phyloP scores from a whole-genome alignment of 805 yeast species.

The Metschnikowia henanensis region DNA sequence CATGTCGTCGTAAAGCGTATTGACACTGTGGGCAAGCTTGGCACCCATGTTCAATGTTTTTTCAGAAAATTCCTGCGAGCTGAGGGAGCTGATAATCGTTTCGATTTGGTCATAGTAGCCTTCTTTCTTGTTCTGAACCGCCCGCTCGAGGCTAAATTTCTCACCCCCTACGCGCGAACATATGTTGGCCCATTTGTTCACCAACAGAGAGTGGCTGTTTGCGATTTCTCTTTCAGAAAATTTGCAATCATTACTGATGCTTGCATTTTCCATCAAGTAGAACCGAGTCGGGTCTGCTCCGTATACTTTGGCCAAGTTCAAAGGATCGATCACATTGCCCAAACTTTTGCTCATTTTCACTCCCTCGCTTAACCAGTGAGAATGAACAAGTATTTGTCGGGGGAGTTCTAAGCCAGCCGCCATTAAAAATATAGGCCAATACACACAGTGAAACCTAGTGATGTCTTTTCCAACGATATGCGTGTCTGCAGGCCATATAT shows the following conservation, averaged over 20 bases:
- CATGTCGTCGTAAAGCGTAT: constrained; percentile 29
- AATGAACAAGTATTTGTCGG: constrained; percentile 76
- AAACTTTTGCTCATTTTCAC: constrained; percentile 90
- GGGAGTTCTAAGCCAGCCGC: constrained; percentile 80
- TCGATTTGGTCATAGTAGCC: constrained; percentile 27
- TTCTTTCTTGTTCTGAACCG: constrained; percentile 29
- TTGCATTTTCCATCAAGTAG: constrained; percentile 74
- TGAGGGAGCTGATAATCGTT: constrained; percentile 16
- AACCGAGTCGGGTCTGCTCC: constrained; percentile 77
- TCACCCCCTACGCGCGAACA: constrained; percentile 71
- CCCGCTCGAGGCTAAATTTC: constrained; percentile 57
- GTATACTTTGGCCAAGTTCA: constrained; percentile 57
- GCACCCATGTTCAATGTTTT: constrained; percentile 17
- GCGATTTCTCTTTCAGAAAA: constrained; percentile 60
- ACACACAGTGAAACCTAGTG: constrained; percentile 80
- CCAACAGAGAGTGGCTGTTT: constrained; percentile 58
- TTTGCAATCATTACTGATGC: constrained; percentile 75
- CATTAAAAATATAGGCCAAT: constrained; percentile 91
- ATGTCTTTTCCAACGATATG: constrained; percentile 95
- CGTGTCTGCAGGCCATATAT: constrained; percentile 60
- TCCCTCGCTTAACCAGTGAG: constrained; percentile 92
- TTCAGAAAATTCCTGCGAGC: constrained; percentile 4
- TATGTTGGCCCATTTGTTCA: constrained; percentile 83
- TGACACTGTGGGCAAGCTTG: constrained; percentile 11
- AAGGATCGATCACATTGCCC: constrained; percentile 94